Percentiles rank a stretch among this genome's conserved stretches.
These are phyloP conservation scores for Talaromyces sp. DNA, from an alignment of 2,329 filamentous ascomycete genomes.

Conservation along the genomic window DNA sequence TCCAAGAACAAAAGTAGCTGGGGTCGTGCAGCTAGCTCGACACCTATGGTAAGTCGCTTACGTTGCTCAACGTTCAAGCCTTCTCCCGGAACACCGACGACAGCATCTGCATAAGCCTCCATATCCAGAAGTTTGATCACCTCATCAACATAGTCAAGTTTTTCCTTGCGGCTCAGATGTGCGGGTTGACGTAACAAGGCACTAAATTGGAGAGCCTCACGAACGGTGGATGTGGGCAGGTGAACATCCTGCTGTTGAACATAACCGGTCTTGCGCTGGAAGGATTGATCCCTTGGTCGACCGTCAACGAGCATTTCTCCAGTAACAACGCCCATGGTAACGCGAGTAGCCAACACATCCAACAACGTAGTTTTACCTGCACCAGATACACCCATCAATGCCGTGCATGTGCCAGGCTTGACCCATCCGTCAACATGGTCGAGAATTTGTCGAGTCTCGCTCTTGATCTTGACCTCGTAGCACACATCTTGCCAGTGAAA, in stretches of 20 bases:
- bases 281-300: conserved; percentile 68
- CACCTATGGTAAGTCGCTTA: conserved; percentile 84
- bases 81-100: conserved; percentile 87
- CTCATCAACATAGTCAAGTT: conserved; percentile 82
- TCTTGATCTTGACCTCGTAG: conserved; percentile 79
- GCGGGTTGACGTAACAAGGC: conserved; percentile 80
- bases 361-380: conserved; percentile 93
- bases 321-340: conserved; percentile 82
- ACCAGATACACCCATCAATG: conserved; percentile 84
- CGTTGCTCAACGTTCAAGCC: conserved; percentile 64
- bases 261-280: conserved; percentile 89
- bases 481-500: conserved; percentile 86
- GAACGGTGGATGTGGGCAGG: conserved; percentile 76
- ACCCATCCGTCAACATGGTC: conserved; percentile 91
- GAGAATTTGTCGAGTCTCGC: conserved; percentile 69
- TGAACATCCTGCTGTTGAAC: conserved; percentile 93
- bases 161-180: conserved; percentile 68
- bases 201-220: conserved; percentile 83
- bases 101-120: conserved; percentile 82
- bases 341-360: conserved; percentile 79
- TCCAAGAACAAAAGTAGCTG: conserved; percentile 87
- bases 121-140: conserved; percentile 89
- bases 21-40: conserved; percentile 92
- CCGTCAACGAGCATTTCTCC: conserved; percentile 86
- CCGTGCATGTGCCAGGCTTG: conserved; percentile 84